A percentile compares a stretch with the other conserved stretches of the same genome.
Evolutionary conservation across 1,284 basidiomycete genomes (phyloP).

Genomic region (Wallemia ichthyophaga): DNA sequence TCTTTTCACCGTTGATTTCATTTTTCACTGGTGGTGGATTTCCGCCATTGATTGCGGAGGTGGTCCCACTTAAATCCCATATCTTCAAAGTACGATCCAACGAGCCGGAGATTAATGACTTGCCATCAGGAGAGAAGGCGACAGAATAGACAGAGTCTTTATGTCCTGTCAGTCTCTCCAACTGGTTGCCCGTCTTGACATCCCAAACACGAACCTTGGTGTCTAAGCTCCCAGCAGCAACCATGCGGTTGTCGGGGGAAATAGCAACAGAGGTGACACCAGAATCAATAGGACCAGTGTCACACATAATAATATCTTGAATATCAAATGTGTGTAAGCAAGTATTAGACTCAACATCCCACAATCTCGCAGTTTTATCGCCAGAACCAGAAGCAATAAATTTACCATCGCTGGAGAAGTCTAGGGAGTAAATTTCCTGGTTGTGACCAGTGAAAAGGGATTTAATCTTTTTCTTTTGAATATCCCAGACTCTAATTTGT

Average conservation of each 20-base stretch:
- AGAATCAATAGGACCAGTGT: constrained; percentile 29
- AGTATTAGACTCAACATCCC: constrained; percentile 39
- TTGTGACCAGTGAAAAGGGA: constrained; percentile 53
- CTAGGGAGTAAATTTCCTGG: constrained; percentile 70
- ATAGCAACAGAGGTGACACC: constrained; percentile 53
- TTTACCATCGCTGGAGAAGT: constrained; percentile 49
- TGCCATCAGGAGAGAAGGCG: constrained; percentile 46
- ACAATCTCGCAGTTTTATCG: constrained; percentile 64
- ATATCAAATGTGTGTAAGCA: constrained; percentile 21
- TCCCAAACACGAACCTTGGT: constrained; percentile 69
- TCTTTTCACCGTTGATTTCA: constrained; percentile 7
- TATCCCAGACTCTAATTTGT: constrained; percentile 64
- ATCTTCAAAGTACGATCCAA: constrained; percentile 63
- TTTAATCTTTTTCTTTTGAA: constrained; percentile 35
- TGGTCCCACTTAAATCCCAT: constrained; percentile 32
- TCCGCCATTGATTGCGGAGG: neutral
- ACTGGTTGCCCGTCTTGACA: constrained; percentile 31
- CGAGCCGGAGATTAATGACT: constrained; percentile 39
- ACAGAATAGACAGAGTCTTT: constrained; percentile 56
- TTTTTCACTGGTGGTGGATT: neutral
- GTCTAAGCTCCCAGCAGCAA: constrained; percentile 59
- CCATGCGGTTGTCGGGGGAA: constrained; percentile 43
- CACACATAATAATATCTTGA: constrained; percentile 20
- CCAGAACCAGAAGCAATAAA: constrained; percentile 66
- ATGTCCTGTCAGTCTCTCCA: constrained; percentile 49